Conservation (phyloP, 1,284 basidiomycete species). For the Marasmius oreades region DNA sequence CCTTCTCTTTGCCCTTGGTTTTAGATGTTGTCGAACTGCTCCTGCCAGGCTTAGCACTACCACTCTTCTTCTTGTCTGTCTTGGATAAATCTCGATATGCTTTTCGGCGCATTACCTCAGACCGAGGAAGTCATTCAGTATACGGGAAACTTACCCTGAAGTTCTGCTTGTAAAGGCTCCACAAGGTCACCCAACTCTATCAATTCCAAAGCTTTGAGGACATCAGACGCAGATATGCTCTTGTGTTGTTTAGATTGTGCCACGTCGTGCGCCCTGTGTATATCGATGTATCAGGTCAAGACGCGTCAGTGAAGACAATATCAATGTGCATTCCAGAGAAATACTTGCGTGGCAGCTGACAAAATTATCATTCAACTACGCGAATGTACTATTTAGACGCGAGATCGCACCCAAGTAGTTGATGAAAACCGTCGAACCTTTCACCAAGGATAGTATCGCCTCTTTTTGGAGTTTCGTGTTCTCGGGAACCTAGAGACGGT, state of each 20-base stretch:
- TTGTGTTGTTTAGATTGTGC: conserved; percentile 82
- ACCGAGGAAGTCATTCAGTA: background rate
- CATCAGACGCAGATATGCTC: conserved; percentile 84
- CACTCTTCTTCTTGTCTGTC: conserved; percentile 47
- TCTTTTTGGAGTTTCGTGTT: conserved; percentile 86
- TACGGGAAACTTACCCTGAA: conserved; percentile 63
- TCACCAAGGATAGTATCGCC: conserved; percentile 75
- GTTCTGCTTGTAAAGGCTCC: conserved; percentile 65
- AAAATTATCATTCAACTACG: conserved; percentile 2
- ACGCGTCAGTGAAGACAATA: conserved; percentile 15
- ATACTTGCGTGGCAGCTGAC: conserved; percentile 64
- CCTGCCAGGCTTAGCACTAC: conserved; percentile 6
- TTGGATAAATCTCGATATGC: conserved; percentile 60
- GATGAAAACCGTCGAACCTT: conserved; percentile 88
- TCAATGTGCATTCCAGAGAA: background rate
- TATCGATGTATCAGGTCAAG: background rate
- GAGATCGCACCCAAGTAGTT: conserved; percentile 74
- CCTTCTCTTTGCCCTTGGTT: conserved; percentile 34
- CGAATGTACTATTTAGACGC: conserved; percentile 3
- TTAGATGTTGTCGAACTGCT: conserved; percentile 20
- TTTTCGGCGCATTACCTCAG: conserved; percentile 20
- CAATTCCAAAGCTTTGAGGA: conserved; percentile 80
- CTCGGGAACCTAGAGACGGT: conserved; percentile 64
- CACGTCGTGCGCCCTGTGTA: conserved; percentile 83
- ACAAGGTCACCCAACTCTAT: conserved; percentile 80